These are phyloP conservation scores for Syzygium grande DNA, from an alignment of 345 rosid species.

Conservation along the genomic window DNA sequence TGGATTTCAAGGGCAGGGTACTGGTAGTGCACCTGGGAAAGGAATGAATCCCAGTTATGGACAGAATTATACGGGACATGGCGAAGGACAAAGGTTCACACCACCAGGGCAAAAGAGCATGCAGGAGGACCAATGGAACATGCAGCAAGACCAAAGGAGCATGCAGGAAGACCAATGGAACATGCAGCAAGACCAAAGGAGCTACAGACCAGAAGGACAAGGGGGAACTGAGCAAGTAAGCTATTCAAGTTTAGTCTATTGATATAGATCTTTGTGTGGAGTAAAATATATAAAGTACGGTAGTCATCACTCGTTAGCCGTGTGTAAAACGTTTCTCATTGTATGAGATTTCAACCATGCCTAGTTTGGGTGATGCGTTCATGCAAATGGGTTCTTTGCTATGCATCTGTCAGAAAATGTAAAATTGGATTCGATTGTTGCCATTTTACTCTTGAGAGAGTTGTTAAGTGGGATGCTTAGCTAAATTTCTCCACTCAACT, in stretches of 20 bases:
- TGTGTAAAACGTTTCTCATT: neutral
- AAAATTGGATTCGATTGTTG: neutral
- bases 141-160: conserved; percentile 15
- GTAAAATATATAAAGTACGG: neutral
- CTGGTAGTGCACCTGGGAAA: conserved; percentile 12
- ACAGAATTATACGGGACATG: conserved; percentile 13
- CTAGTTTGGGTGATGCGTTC: neutral
- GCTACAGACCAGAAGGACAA: conserved; percentile 25
- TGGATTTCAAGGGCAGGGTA: conserved; percentile 4
- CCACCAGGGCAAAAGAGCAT: neutral
- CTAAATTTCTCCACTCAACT: neutral
- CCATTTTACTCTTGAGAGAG: neutral
- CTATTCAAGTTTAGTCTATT: neutral
- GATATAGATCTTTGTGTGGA: neutral
- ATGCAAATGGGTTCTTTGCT: neutral
- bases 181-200: conserved; percentile 31
- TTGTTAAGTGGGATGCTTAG: neutral
- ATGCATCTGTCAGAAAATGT: neutral
- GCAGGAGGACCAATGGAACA: conserved; percentile 25
- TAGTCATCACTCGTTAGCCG: neutral
- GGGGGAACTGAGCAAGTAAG: neutral
- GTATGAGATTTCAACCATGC: neutral
- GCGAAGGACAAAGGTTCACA: conserved; percentile 18
- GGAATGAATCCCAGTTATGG: conserved; percentile 13
- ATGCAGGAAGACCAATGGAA: conserved; percentile 24